These are phyloP conservation scores for Backusella morwellensis DNA, from an alignment of 192 early-diverging fungal genomes.

Conservation along the genomic window DNA sequence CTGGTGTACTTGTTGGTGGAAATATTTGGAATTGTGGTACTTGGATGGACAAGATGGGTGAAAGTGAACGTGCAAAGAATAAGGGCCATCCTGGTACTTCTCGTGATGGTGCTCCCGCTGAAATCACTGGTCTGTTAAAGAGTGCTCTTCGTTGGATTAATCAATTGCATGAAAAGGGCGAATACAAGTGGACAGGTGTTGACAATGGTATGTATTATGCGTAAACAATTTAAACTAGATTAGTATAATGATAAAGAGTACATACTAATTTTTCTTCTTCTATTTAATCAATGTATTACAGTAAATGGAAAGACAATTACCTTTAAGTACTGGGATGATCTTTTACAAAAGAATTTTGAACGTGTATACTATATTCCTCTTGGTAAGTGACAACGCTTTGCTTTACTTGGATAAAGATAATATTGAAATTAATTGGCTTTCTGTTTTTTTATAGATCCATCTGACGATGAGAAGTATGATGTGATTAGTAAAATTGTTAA, in stretches of 20 bases:
- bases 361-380: slow-evolving; percentile 87
- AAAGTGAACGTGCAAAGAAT: slow-evolving; percentile 90
- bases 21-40: slow-evolving; percentile 95
- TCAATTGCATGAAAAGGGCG: slow-evolving; percentile 41
- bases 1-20: slow-evolving; percentile 86
- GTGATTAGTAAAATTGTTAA: slow-evolving; percentile 67
- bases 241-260: slow-evolving; percentile 4
- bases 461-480: slow-evolving; percentile 60
- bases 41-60: slow-evolving; percentile 99
- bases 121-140: slow-evolving; percentile 91
- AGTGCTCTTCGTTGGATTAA: slow-evolving; percentile 82
- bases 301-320: slow-evolving; percentile 45
- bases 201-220: slow-evolving; percentile 26
- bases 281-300: slow-evolving; percentile 2
- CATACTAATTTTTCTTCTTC: not conserved
- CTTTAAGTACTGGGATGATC: slow-evolving; percentile 76
- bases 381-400: slow-evolving; percentile 37
- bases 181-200: slow-evolving; percentile 41
- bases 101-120: slow-evolving; percentile 87
- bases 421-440: not conserved
- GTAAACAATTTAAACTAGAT: not conserved
- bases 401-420: not conserved
- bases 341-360: slow-evolving; percentile 84
- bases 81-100: slow-evolving; percentile 91
- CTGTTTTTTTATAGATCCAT: slow-evolving; percentile 40